Evolutionary conservation across 768 basidiomycete species (phyloP), one percentile per base, ranked within the genome.

Genomic region (Chiua virens): DNA sequence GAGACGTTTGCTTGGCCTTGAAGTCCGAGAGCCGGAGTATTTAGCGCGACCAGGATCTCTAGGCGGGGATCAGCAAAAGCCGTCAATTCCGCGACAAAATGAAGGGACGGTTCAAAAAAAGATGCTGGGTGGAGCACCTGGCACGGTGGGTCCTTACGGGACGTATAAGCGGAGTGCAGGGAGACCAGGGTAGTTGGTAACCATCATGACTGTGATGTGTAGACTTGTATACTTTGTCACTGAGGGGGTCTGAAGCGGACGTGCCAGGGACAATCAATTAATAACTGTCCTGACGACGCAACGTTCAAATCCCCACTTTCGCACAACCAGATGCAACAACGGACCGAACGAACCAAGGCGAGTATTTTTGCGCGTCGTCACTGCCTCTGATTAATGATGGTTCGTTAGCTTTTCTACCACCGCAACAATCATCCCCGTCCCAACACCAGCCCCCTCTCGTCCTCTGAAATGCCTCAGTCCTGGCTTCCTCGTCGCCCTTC

Each of bases 1-100:
- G 55, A 78, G 87, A 59, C 76, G 82, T 50, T 73, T 98, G 75
- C 67, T 92, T 53, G 84, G 81, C 1, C 67, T 85, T 17, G 72
- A 71, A 0, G 59, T 73, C 8, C 56, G 47, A 21, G 67, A 65
- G 37, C 44, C 56, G 9, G 64, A 58, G 18, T 45, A 45, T 53
- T 15, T 43, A 4, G 22, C 14, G n/a, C 34, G 44, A 14, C 11
- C 17, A 4, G 56, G 45, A 20, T 25, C 35, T 45, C 50, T 28
- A 22, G 52, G 40, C 0, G 44, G 13, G 2, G 68, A 70, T 13
- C 55, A 47, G 22, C 57, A 38, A 38, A 56, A 44, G 32, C 25
- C 37, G 10, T 37, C 55, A 14, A 25, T 64, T 13, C 44, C 64
- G 3, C 58, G 55, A 42, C 44, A 44, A 10, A 45, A 14, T 23